These are phyloP conservation scores for Arthroderma sp. DNA, from an alignment of 2,329 filamentous ascomycete species.

Conservation along the genomic window DNA sequence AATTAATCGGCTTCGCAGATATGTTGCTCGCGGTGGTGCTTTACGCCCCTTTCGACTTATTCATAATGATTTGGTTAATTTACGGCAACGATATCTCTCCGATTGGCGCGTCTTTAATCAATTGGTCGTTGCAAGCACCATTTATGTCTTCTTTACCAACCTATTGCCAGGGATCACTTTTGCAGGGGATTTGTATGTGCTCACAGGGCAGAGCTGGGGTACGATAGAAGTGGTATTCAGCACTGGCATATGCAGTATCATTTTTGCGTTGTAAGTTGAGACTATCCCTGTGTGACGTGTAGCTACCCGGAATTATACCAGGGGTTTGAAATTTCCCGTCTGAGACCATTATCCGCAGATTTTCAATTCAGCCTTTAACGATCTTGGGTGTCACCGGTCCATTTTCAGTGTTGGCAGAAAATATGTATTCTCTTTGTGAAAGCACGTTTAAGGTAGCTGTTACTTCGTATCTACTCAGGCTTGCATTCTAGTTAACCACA, in stretches of 20 bases:
- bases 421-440: constrained; percentile 47
- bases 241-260: constrained; percentile 49
- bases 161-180: constrained; percentile 54
- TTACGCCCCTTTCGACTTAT: constrained; percentile 42
- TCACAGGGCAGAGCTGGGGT: constrained; percentile 51
- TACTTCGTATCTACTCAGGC: neutral
- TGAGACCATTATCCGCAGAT: constrained; percentile 14
- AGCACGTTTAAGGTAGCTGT: constrained; percentile 39
- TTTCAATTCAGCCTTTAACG: constrained; percentile 47
- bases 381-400: constrained; percentile 54
- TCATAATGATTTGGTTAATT: constrained; percentile 35
- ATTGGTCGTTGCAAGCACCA: constrained; percentile 47
- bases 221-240: constrained; percentile 56
- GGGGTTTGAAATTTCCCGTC: too few species aligned
- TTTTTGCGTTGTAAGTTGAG: constrained; percentile 44
- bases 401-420: constrained; percentile 40
- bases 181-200: constrained; percentile 49
- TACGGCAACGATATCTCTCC: constrained; percentile 37
- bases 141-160: constrained; percentile 56
- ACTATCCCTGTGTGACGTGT: neutral
- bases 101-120: constrained; percentile 51
- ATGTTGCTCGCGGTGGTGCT: constrained; percentile 26
- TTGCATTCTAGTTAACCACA: neutral
- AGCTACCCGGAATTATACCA: neutral
- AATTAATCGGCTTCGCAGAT: constrained; percentile 15